phyloP scores from a whole-genome alignment of 1,139 yeast genomes.

The Taphrina pruni region DNA sequence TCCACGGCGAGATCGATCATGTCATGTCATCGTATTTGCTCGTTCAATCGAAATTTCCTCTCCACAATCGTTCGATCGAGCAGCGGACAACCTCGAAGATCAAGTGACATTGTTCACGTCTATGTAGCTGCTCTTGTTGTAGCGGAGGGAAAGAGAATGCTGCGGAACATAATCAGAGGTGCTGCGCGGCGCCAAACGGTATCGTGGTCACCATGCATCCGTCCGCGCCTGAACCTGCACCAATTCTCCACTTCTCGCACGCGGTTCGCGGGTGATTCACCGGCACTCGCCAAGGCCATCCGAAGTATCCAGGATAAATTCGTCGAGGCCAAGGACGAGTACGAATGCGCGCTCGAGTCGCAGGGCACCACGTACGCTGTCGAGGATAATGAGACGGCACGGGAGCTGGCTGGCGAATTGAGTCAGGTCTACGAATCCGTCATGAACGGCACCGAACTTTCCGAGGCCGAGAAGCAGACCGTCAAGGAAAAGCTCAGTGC shows the following conservation, averaged over 20 bases:
- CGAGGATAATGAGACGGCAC: slow-evolving; percentile 38
- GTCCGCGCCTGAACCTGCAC: neutral
- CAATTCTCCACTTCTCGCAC: slow-evolving; percentile 4
- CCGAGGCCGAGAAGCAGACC: slow-evolving; percentile 31
- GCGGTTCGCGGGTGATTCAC: slow-evolving; percentile 6
- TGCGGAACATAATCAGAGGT: neutral
- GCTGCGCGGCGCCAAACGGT: neutral
- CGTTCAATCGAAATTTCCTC: too few relatives aligned
- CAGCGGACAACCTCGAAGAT: too few relatives aligned
- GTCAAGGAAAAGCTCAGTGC: slow-evolving; percentile 39
- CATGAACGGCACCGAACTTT: slow-evolving; percentile 26
- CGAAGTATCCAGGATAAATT: slow-evolving; percentile 30
- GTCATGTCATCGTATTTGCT: too few relatives aligned
- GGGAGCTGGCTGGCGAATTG: slow-evolving; percentile 29
- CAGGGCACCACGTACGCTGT: slow-evolving; percentile 38
- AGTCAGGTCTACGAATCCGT: slow-evolving; percentile 22
- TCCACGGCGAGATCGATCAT: too few relatives aligned
- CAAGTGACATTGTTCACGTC: too few relatives aligned
- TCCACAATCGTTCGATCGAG: too few relatives aligned
- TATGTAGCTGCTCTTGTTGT: neutral
- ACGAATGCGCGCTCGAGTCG: slow-evolving; percentile 31
- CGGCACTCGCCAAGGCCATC: slow-evolving; percentile 17
- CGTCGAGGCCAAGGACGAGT: slow-evolving; percentile 39
- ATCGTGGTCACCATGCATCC: neutral
- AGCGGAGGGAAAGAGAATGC: neutral